Conservation (phyloP, 2,329 filamentous ascomycete genomes). For the Aspergillus japonicus region DNA sequence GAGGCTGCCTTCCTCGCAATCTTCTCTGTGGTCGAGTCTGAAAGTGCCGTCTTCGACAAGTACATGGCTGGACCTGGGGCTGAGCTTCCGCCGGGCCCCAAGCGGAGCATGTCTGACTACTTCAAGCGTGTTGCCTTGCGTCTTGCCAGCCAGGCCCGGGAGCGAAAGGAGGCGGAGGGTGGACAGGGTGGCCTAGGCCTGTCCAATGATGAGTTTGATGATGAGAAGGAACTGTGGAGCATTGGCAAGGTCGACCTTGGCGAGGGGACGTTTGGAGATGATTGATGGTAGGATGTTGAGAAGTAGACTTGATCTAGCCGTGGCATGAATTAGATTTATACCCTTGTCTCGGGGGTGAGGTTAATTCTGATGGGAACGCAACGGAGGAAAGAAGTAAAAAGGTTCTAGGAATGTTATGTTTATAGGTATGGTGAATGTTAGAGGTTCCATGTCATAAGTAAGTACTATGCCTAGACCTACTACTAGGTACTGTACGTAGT, state of each 20-base stretch:
- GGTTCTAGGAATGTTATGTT: conserved; percentile 3
- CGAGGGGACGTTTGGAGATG: conserved; percentile 48
- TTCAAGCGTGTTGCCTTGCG: conserved; percentile 89
- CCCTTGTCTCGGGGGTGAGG: conserved; percentile 17
- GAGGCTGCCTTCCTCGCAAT: conserved; percentile 91
- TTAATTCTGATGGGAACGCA: background rate
- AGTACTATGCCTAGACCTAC: too few species aligned
- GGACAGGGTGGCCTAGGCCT: conserved; percentile 82
- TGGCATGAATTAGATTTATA: conserved; percentile 27
- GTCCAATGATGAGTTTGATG: conserved; percentile 86
- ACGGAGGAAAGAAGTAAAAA: background rate
- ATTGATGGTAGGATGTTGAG: conserved; percentile 24
- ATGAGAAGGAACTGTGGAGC: conserved; percentile 94
- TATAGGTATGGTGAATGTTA: background rate
- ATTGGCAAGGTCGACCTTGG: conserved; percentile 85
- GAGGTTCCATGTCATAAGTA: too few species aligned
- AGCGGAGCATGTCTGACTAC: conserved; percentile 93
- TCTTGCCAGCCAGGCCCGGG: conserved; percentile 80
- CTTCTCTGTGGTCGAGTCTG: conserved; percentile 86
- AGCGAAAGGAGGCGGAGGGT: conserved; percentile 87
- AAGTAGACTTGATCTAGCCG: conserved; percentile 12
- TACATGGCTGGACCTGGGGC: conserved; percentile 71
- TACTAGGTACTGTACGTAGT: too few species aligned
- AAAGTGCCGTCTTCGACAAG: conserved; percentile 83
- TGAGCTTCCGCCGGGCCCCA: conserved; percentile 67